Evolutionary conservation across 129 eudicot species (phyloP), one percentile per base, ranked within the genome.

Genomic region (Logfia minima): DNA sequence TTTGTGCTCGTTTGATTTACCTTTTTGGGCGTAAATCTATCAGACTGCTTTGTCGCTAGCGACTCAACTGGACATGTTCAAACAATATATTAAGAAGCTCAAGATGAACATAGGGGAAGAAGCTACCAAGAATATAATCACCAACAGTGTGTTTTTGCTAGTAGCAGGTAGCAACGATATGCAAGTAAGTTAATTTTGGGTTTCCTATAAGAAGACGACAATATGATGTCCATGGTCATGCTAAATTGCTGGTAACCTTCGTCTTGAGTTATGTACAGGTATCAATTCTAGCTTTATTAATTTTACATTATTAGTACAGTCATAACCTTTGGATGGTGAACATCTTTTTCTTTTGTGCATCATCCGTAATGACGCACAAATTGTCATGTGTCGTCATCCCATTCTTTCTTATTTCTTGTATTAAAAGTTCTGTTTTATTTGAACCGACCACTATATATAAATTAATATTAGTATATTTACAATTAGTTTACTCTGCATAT

Each of bases 91-190:
- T 58, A 31, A 19, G 13, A 90, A 79, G 81, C 80, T 90, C 28
- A 74, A 82, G 63, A 79, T 0, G 37, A 53, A 70, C 1, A 78
- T 81, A 61, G 96, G 96, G 29, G 83, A 72, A 32, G 83, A 82
- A 59, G 71, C 62, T 68, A 18, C 88, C 23, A 72, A 73, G 10
- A 53, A 48, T 52, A 82, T 84, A 17, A 7, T 90, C 24, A 66
- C 56, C 31, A 77, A 85, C 39, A 82, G 90, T 63, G 71, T 87
- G 4, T 39, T 18, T 58, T 0, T 83, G 6, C 74, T 87, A 29
- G 84, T 75, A 13, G 63, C 81, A n/a, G 87, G 90, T 8, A 68
- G 82, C 83, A 80, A 84, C 61, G 92, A 90, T 63, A 76, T 90
- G 28, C 73, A 81, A n/a, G 63, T 77, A 32, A 85, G 13, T 66